Percentiles rank a stretch among this genome's conserved stretches.
phyloP scores from a whole-genome alignment of 805 yeast species.

The Naumovozyma castellii region DNA sequence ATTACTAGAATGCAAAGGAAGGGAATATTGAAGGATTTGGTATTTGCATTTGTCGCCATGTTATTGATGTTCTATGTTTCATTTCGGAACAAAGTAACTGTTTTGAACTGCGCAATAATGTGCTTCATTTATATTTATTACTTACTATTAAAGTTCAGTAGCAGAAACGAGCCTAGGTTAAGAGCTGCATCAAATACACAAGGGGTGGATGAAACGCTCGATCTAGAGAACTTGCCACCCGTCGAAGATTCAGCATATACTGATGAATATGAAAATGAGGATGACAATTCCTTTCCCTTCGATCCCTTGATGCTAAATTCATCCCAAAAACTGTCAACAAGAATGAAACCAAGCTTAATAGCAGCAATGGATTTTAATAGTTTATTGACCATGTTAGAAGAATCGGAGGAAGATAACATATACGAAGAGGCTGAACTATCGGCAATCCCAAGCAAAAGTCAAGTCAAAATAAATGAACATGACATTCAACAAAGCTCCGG shows the following conservation, averaged over 20 bases:
- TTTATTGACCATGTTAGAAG: constrained; percentile 20
- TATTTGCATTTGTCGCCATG: constrained; percentile 20
- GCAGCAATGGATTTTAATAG: constrained; percentile 26
- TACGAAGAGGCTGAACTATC: background rate
- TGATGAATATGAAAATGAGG: background rate
- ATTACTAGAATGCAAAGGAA: constrained; percentile 13
- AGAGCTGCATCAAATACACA: no score
- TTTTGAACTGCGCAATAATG: constrained; percentile 23
- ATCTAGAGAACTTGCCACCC: no score
- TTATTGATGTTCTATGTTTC: constrained; percentile 19
- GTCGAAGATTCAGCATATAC: no score
- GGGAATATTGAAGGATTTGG: constrained; percentile 20
- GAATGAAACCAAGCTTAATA: constrained; percentile 23
- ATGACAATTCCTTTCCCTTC: background rate
- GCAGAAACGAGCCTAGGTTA: background rate
- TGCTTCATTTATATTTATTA: constrained; percentile 18
- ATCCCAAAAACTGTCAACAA: constrained; percentile 3
- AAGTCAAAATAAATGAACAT: background rate
- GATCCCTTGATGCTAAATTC: background rate
- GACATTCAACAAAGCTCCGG: background rate
- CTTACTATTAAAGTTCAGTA: constrained; percentile 9
- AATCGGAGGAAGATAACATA: constrained; percentile 5
- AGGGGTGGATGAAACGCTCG: no score
- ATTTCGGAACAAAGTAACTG: constrained; percentile 15
- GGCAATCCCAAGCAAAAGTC: background rate